phyloP scores from a whole-genome alignment of 257 asterid species.

The Mitragyna speciosa region DNA sequence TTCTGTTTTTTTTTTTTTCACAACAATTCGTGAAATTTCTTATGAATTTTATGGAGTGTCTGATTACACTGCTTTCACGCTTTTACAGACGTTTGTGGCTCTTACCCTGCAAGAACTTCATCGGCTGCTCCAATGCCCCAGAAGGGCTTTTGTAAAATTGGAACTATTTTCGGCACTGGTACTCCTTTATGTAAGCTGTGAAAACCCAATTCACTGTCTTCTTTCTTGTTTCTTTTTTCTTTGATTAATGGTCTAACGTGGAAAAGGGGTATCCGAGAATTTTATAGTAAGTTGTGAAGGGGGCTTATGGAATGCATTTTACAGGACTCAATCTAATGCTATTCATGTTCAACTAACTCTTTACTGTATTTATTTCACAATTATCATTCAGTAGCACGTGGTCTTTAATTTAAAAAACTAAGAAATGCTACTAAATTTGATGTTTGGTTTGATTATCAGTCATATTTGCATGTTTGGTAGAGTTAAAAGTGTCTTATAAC shows the following conservation, averaged over 20 bases:
- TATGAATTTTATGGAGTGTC: neutral
- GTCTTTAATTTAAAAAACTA: neutral
- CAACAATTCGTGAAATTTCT: neutral
- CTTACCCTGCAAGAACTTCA: slow-evolving; percentile 18
- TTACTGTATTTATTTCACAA: neutral
- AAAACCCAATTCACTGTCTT: neutral
- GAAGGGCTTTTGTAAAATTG: slow-evolving; percentile 18
- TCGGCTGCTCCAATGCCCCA: slow-evolving; percentile 18
- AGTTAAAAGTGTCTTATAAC: neutral
- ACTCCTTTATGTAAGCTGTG: slow-evolving; percentile 39
- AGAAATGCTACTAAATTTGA: neutral
- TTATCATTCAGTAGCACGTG: neutral
- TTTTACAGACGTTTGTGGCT: slow-evolving; percentile 30
- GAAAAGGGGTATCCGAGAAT: neutral
- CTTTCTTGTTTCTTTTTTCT: neutral
- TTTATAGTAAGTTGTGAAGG: neutral
- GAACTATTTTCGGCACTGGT: slow-evolving; percentile 37
- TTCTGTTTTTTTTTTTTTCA: neutral
- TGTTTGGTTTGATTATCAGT: neutral
- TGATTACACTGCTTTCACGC: neutral
- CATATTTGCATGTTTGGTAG: neutral
- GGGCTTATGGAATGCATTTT: neutral
- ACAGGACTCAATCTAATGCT: neutral
- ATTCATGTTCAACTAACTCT: neutral
- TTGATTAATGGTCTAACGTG: neutral